phyloP scores from a whole-genome alignment of 2,329 filamentous ascomycete species.

The Paracorniculantispora psalliotae region DNA sequence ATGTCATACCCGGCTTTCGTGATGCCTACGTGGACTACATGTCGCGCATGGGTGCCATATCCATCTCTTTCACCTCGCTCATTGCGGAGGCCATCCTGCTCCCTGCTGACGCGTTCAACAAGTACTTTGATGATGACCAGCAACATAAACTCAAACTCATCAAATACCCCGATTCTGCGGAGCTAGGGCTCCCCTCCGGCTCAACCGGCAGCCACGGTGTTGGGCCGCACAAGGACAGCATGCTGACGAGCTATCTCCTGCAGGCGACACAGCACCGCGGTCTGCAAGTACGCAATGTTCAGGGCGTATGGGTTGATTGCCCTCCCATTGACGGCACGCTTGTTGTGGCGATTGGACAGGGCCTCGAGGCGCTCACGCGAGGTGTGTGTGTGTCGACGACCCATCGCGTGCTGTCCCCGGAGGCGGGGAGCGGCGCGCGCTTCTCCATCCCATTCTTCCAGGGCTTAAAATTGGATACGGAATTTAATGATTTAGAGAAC shows the following conservation, averaged over 20 bases:
- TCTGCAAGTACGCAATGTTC: slow-evolving; percentile 76
- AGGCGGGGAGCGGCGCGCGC: slow-evolving; percentile 63
- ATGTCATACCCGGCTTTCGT: slow-evolving; percentile 62
- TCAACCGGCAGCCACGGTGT: slow-evolving; percentile 51
- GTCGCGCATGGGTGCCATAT: slow-evolving; percentile 65
- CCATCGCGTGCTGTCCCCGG: slow-evolving; percentile 73
- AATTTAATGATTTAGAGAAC: slow-evolving; percentile 69
- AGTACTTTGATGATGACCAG: slow-evolving; percentile 69
- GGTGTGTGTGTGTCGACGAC: slow-evolving; percentile 80
- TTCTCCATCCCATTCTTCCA: slow-evolving; percentile 87
- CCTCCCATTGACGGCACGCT: slow-evolving; percentile 71
- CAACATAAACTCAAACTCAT: slow-evolving; percentile 91
- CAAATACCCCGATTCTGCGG: slow-evolving; percentile 71
- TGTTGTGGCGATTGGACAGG: slow-evolving; percentile 84
- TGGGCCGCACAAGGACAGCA: slow-evolving; percentile 79
- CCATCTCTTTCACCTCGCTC: slow-evolving; percentile 68
- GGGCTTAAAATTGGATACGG: slow-evolving; percentile 72
- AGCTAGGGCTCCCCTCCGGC: slow-evolving; percentile 43
- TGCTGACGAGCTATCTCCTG: slow-evolving; percentile 76
- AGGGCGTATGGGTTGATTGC: slow-evolving; percentile 77
- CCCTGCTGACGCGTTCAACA: slow-evolving; percentile 62
- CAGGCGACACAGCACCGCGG: slow-evolving; percentile 73
- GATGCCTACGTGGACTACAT: slow-evolving; percentile 71
- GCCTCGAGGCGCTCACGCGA: slow-evolving; percentile 76
- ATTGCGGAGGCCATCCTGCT: slow-evolving; percentile 81